Base-by-base conservation (phyloP, 345 rosid genomes). In the Schrenkiella parvula region DNA sequence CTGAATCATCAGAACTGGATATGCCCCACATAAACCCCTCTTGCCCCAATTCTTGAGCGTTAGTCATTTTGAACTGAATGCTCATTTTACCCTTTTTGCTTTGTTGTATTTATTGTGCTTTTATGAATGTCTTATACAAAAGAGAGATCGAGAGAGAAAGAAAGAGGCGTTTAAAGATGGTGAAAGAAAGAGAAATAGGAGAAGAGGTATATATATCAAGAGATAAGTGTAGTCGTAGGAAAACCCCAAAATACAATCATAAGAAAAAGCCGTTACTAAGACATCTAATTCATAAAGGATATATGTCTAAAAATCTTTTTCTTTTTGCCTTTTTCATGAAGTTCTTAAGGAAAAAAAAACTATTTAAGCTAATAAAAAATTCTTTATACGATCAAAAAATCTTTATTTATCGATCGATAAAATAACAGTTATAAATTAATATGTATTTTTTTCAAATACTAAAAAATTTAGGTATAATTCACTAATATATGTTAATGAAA, bases 241-340 rank as follows among this genome's bases (percentile, higher is more conserved):
- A 70, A 68, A 50, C 12, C n/a, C 64, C 84, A 83, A 83, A 83
- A 79, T 83, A 84, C 79, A 84, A 84, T 88, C 86, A 85, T 85
- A 80, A 77, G 85, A 26, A 39, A 39, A 80, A 73, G 82, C 86
- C 88, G 90, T 88, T 86, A 85, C 90, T 61, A 63, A 9, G 28
- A 31, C 73, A 66, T 75, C 69, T n/a, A n/a, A n/a, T n/a, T n/a
- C n/a, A 78, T 66, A 87, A 84, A 80, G 77, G 66, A 46, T 57
- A 29, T 46, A 4, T 43, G 35, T 54, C 53, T 4, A 39, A 41
- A 28, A 12, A 1, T 1, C 5, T 41, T 37, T 38, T 18, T 23
- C 32, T 39, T 61, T 71, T 48, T 25, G 23, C 8, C 5, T 51
- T 71, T 48, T 18, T 38, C n/a, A 28, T 57, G 38, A 69, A 57